These are phyloP conservation scores for Nakazawaea siamensis DNA, from an alignment of 805 yeast species.

Conservation along the genomic window DNA sequence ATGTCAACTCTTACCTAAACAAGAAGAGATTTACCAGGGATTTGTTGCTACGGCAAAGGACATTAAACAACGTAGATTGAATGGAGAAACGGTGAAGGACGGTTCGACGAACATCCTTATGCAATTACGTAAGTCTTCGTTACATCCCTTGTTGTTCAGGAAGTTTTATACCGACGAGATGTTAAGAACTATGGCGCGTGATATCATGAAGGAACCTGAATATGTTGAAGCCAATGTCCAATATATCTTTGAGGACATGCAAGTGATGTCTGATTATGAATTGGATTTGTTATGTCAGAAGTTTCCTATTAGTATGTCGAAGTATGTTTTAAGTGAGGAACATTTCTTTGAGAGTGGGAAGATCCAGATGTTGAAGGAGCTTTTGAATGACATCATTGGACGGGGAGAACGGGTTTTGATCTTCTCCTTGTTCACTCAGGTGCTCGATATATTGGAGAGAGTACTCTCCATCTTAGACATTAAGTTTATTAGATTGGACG, in stretches of 20 bases:
- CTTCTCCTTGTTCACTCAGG: constrained; percentile 89
- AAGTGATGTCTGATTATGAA: constrained; percentile 89
- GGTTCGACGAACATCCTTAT: constrained; percentile 67
- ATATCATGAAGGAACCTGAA: constrained; percentile 73
- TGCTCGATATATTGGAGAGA: constrained; percentile 78
- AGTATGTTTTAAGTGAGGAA: constrained; percentile 43
- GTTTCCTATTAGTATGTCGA: constrained; percentile 58
- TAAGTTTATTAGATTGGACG: constrained; percentile 81
- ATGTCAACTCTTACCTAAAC: constrained; percentile 56
- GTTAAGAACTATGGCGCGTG: constrained; percentile 61
- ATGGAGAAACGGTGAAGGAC: not conserved
- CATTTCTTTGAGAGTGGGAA: constrained; percentile 67
- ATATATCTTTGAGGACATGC: constrained; percentile 89
- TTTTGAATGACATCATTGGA: constrained; percentile 49
- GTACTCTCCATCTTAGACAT: constrained; percentile 57
- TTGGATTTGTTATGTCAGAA: constrained; percentile 64
- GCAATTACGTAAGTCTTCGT: constrained; percentile 85
- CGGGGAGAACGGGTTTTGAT: constrained; percentile 66
- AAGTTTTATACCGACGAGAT: constrained; percentile 45
- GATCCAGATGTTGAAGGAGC: constrained; percentile 42
- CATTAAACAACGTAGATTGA: constrained; percentile 16
- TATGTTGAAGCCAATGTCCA: constrained; percentile 68
- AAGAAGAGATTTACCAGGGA: constrained; percentile 49
- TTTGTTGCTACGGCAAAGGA: constrained; percentile 40
- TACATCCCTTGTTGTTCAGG: constrained; percentile 87